Evolutionary conservation across 2,329 filamentous ascomycete genomes (phyloP), one percentile per base, ranked within the genome.

Genomic region (Bertia moriformis): DNA sequence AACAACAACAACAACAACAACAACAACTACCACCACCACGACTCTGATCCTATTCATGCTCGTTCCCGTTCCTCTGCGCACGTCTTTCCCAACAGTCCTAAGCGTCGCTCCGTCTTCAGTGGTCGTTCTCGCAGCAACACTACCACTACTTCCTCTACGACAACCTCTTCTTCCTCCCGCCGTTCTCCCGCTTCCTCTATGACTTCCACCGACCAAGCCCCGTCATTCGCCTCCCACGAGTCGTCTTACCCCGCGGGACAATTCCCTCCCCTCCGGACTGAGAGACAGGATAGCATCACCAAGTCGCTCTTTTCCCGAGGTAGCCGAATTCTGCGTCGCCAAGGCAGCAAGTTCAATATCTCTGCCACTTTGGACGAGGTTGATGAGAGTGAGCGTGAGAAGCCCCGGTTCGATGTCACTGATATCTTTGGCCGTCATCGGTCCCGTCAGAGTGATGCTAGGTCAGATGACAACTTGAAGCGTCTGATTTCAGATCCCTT

Each of bases 401-500:
- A 46, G 3, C 53, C 53, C 27, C 43, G 56, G 19, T 58, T 58
- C 41, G 27, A 57, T 55, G 32, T 52, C 52, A 13, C 46, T 50
- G 22, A 51, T 49, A 41, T 13, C 18, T 4, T 15, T 18, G n/a
- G 38, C 27, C 18, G 22, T 18, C 20, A 17, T 27, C 32, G 18
- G 38, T 4, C 32, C 10, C 32, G 32, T 10, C 15, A 29, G n/a
- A 29, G 10, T 35, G 32, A 35, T 35, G 10, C 10, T 15, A 7
- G 32, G 10, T 32, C 44, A 63, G 59, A 58, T 45, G 54, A 58
- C 40, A 53, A 55, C 15, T 41, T 61, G 39, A 71, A 69, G 50
- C 56, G 55, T 32, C 58, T 59, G 41, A 78, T 78, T 39, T 79
- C 74, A 0, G 65, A 66, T 41, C 74, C 74, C 1, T 79, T 74